A percentile compares a stretch with the other conserved stretches of the same genome.
These are phyloP conservation scores for Turritis glabra DNA, from an alignment of 345 rosid species.

Conservation along the genomic window DNA sequence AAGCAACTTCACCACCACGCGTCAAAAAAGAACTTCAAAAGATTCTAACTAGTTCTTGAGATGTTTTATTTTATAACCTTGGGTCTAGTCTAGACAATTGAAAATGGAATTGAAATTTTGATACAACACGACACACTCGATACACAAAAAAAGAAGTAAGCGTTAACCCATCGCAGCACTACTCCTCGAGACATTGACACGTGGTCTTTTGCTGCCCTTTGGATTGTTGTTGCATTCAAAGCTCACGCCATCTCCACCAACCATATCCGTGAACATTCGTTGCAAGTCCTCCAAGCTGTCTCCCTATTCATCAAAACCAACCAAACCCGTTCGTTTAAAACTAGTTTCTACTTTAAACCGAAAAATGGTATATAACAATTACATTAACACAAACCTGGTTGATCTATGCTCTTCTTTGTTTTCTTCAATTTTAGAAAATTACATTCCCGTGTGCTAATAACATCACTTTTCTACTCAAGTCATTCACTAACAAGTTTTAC, in stretches of 20 bases:
- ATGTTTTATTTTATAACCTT: conserved; percentile 8
- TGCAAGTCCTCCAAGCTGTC: conserved; percentile 89
- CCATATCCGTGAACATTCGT: conserved; percentile 83
- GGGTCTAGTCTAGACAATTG: not conserved
- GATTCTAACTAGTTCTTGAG: not conserved
- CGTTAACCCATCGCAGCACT: conserved; percentile 45
- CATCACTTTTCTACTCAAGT: too few relatives aligned
- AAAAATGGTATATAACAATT: too few relatives aligned
- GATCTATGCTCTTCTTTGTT: too few relatives aligned
- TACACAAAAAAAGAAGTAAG: not conserved
- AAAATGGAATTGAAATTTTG: not conserved
- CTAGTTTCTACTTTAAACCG: too few relatives aligned
- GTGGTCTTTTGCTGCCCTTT: conserved; percentile 48
- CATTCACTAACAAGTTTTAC: too few relatives aligned
- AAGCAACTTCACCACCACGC: not conserved
- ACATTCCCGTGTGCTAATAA: too few relatives aligned
- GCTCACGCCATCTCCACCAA: conserved; percentile 49
- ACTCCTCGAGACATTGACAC: conserved; percentile 43
- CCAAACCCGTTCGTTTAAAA: not conserved
- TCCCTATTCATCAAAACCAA: conserved; percentile 43
- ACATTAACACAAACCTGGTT: too few relatives aligned
- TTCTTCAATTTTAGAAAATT: too few relatives aligned
- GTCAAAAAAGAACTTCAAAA: not conserved
- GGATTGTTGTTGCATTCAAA: conserved; percentile 36
- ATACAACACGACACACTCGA: conserved; percentile 9